Evolutionary conservation across 2,329 filamentous ascomycete species (phyloP).

Genomic region (Trichothecium sympodiale): DNA sequence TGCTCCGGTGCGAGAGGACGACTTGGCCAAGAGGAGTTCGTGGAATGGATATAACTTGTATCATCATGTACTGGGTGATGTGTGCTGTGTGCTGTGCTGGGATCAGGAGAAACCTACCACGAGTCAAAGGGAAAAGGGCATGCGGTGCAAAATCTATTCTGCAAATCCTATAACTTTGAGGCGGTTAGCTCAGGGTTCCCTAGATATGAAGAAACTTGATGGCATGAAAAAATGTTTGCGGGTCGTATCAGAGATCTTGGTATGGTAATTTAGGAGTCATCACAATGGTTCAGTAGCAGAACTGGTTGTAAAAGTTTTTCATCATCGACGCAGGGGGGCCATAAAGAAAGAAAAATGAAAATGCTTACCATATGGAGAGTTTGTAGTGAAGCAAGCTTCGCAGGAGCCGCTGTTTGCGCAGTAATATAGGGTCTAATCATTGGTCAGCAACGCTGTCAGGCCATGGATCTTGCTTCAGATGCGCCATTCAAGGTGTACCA

Average conservation of each 20-base stretch:
- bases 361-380: constrained; percentile 1
- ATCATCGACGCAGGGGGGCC: constrained; percentile 38
- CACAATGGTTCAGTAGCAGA: constrained; percentile 64
- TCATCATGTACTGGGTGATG: constrained; percentile 27
- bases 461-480: neutral
- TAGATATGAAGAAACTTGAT: no score
- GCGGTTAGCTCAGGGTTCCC: no score
- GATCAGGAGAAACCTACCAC: no score
- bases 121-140: no score
- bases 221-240: neutral
- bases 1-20: constrained; percentile 62
- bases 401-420: no score
- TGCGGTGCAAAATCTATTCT: no score
- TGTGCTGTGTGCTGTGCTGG: no score
- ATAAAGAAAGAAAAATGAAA: constrained; percentile 8
- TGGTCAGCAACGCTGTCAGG: no score
- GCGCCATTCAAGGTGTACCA: neutral
- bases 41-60: constrained; percentile 65
- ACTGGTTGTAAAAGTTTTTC: constrained; percentile 55
- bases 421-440: no score
- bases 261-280: constrained; percentile 58
- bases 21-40: constrained; percentile 56
- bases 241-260: constrained; percentile 42
- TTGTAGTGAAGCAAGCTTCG: no score
- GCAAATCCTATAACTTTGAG: no score